These are phyloP conservation scores for Rhizopogon rudus DNA, from an alignment of 768 basidiomycete species.

Conservation along the genomic window DNA sequence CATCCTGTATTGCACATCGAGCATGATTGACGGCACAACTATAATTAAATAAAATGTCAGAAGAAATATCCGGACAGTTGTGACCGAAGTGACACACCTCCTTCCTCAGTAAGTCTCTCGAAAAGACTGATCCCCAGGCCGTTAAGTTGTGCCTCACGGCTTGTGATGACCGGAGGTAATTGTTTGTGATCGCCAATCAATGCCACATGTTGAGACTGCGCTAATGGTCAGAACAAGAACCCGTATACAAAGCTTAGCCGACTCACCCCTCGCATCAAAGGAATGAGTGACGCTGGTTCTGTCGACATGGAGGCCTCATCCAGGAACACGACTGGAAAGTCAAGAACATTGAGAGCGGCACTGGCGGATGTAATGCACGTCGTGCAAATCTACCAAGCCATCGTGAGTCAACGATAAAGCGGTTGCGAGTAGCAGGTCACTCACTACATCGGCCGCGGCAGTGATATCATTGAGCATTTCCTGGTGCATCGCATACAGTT, in stretches of 20 bases:
- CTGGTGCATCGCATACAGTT: constrained; percentile 51
- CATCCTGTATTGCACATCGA: constrained; percentile 96
- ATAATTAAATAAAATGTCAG: constrained; percentile 5
- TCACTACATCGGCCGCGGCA: constrained; percentile 66
- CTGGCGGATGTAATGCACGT: constrained; percentile 82
- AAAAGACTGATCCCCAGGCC: constrained; percentile 83
- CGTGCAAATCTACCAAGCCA: constrained; percentile 64
- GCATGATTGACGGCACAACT: constrained; percentile 89
- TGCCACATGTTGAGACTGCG: constrained; percentile 72
- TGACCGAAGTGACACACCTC: constrained; percentile 44
- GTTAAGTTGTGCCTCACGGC: constrained; percentile 63
- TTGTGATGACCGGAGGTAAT: constrained; percentile 82
- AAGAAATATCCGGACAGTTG: constrained; percentile 1
- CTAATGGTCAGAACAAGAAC: constrained; percentile 6
- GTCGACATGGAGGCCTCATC: constrained; percentile 98
- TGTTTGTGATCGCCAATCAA: constrained; percentile 98
- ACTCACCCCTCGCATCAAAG: constrained; percentile 91
- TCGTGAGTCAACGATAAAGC: constrained; percentile 7
- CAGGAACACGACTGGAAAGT: constrained; percentile 90
- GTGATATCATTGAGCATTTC: constrained; percentile 62
- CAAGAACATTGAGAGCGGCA: constrained; percentile 57
- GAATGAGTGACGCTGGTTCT: constrained; percentile 87
- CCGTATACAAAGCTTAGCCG: constrained; percentile 7
- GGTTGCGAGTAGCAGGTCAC: constrained; percentile 21
- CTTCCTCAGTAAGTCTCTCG: constrained; percentile 82